phyloP scores from a whole-genome alignment of 1,284 basidiomycete species.

The Vanrija pseudolonga region DNA sequence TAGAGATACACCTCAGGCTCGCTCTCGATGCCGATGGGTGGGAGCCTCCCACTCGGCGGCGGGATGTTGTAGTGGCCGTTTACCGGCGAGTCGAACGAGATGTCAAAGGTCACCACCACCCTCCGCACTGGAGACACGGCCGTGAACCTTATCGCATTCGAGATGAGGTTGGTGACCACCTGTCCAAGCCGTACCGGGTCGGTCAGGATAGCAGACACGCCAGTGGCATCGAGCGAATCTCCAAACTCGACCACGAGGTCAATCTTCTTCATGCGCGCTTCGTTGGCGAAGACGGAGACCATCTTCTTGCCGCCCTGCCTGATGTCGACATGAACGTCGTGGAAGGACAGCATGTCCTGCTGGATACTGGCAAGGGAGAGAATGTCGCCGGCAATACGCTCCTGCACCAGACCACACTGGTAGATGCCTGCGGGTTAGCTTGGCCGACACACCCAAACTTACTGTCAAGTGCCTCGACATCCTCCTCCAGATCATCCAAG shows the following conservation, averaged over 20 bases:
- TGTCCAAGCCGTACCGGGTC: constrained; percentile 31
- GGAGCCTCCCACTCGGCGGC: not conserved
- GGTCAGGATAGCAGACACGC: constrained; percentile 14
- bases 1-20: constrained; percentile 14
- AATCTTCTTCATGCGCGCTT: constrained; percentile 21
- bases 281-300: constrained; percentile 13
- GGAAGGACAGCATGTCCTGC: constrained; percentile 24
- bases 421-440: constrained; percentile 16
- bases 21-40: constrained; percentile 20
- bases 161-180: constrained; percentile 25
- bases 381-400: constrained; percentile 49
- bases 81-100: constrained; percentile 15
- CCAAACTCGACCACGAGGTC: constrained; percentile 15
- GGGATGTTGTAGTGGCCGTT: constrained; percentile 20
- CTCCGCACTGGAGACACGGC: constrained; percentile 8
- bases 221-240: constrained; percentile 1
- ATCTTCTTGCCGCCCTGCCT: constrained; percentile 26
- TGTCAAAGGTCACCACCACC: constrained; percentile 25
- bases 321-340: constrained; percentile 31
- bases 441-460: not conserved
- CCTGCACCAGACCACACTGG: constrained; percentile 47
- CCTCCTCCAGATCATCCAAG: constrained; percentile 33
- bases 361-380: constrained; percentile 47
- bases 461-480: constrained; percentile 32
- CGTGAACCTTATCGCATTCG: constrained; percentile 24